A percentile compares a stretch with the other conserved stretches of the same genome.
These are phyloP conservation scores for Petrea volubilis DNA, from an alignment of 257 asterid species.

Conservation along the genomic window DNA sequence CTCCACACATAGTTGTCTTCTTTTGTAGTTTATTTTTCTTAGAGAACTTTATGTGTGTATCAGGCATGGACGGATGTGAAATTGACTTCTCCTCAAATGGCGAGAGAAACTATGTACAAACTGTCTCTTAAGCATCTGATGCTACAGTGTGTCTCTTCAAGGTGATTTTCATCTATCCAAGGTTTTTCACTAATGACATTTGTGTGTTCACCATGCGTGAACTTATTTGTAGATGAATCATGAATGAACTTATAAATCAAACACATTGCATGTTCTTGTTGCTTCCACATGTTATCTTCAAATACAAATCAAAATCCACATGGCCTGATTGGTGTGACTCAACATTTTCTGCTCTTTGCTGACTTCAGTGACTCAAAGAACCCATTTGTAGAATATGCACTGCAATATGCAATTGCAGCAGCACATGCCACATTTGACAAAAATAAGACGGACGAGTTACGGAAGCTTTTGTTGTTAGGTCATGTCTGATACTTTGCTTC, in stretches of 20 bases:
- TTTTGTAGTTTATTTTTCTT: neutral
- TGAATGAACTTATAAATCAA: constrained; percentile 13
- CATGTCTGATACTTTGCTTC: constrained; percentile 27
- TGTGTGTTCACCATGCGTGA: constrained; percentile 6
- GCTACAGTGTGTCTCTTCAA: constrained; percentile 61
- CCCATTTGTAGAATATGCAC: constrained; percentile 88
- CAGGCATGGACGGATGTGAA: constrained; percentile 91
- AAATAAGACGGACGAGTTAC: constrained; percentile 59
- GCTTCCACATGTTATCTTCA: neutral
- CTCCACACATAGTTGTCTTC: neutral
- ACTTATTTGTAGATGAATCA: neutral
- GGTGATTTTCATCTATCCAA: constrained; percentile 39
- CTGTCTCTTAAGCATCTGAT: constrained; percentile 62
- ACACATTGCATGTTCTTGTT: too few relatives aligned
- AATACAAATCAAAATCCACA: constrained; percentile 1
- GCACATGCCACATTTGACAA: constrained; percentile 65
- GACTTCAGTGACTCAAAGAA: constrained; percentile 80
- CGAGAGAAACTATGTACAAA: constrained; percentile 81
- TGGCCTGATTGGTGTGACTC: neutral
- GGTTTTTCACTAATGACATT: neutral
- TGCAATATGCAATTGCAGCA: constrained; percentile 87
- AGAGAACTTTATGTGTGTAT: constrained; percentile 13
- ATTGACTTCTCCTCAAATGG: constrained; percentile 96
- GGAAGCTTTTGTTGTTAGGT: constrained; percentile 82
- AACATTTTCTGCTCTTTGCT: constrained; percentile 22